These are phyloP conservation scores for Aspergillus diversus DNA, from an alignment of 495 filamentous ascomycete species.

Conservation along the genomic window DNA sequence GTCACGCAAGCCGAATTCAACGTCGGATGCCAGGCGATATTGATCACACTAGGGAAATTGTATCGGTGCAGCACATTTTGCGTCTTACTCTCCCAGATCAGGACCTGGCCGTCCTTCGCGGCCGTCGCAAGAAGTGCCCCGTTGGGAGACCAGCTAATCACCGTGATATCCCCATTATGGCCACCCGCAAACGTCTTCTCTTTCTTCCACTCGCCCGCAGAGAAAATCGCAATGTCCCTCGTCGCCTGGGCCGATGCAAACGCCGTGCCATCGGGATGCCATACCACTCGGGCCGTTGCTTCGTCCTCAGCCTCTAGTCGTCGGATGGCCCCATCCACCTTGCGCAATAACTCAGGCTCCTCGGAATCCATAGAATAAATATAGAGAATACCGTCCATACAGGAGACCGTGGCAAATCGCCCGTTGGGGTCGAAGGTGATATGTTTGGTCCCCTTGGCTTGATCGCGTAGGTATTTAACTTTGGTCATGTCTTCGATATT, in stretches of 20 bases:
- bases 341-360: conserved; percentile 77
- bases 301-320: conserved; percentile 78
- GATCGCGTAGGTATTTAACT: conserved; percentile 76
- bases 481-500: conserved; percentile 75
- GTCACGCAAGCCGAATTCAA: conserved; percentile 89
- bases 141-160: conserved; percentile 91
- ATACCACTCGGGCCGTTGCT: conserved; percentile 72
- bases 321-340: conserved; percentile 83
- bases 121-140: conserved; percentile 85
- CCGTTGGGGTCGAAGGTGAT: conserved; percentile 86
- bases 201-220: conserved; percentile 81
- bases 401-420: conserved; percentile 75
- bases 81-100: conserved; percentile 88
- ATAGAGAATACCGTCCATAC: conserved; percentile 85
- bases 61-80: conserved; percentile 70
- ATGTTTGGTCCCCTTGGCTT: conserved; percentile 83
- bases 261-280: conserved; percentile 94
- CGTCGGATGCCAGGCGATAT: conserved; percentile 87
- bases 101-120: conserved; percentile 76
- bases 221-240: conserved; percentile 83
- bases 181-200: conserved; percentile 76
- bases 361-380: conserved; percentile 83
- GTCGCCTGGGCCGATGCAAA: conserved; percentile 86
- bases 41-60: conserved; percentile 78
- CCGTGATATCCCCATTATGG: conserved; percentile 84